Percentiles rank a stretch among this genome's conserved stretches.
phyloP scores from a whole-genome alignment of 352 stramenopile genomes.

The Phytophthora chlamydospora region DNA sequence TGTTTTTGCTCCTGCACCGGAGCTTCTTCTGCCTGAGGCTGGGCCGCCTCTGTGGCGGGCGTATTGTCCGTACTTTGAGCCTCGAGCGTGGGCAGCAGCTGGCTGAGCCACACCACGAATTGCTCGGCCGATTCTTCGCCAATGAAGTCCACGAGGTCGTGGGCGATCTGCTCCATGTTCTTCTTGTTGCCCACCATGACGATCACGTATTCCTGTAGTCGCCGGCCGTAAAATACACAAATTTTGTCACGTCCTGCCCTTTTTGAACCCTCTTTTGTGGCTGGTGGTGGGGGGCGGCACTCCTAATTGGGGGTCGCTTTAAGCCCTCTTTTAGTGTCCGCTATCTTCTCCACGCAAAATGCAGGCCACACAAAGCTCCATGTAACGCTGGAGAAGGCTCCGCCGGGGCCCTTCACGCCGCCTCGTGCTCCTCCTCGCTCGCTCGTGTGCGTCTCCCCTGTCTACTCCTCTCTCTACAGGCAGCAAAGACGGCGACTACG shows the following conservation, averaged over 20 bases:
- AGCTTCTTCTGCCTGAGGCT: conserved; percentile 16
- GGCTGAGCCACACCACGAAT: conserved; percentile 76
- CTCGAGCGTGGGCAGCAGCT: conserved; percentile 60
- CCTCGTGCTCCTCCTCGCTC: not conserved
- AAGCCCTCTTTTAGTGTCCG: conserved; percentile 33
- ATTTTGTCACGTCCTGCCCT: conserved; percentile 32
- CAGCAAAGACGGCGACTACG: conserved; percentile 25
- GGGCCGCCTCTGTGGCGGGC: conserved; percentile 1
- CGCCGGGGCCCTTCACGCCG: not conserved
- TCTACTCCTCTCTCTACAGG: conserved; percentile 11
- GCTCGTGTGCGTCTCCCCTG: not conserved
- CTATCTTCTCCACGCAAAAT: conserved; percentile 36
- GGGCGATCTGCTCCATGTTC: conserved; percentile 81
- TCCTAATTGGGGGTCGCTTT: conserved; percentile 30
- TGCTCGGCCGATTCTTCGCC: conserved; percentile 76
- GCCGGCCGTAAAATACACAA: conserved; percentile 17
- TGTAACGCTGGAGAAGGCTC: not conserved
- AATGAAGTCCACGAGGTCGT: conserved; percentile 87
- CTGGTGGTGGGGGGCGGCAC: conserved; percentile 24
- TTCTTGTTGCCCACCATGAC: conserved; percentile 91
- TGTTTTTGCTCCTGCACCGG: conserved; percentile 13
- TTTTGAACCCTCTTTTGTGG: conserved; percentile 25
- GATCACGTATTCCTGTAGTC: conserved; percentile 80
- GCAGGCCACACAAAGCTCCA: conserved; percentile 21
- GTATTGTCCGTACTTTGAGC: conserved; percentile 13